phyloP scores from a whole-genome alignment of 2,329 filamentous ascomycete genomes.

The Drechmeria coniospora region DNA sequence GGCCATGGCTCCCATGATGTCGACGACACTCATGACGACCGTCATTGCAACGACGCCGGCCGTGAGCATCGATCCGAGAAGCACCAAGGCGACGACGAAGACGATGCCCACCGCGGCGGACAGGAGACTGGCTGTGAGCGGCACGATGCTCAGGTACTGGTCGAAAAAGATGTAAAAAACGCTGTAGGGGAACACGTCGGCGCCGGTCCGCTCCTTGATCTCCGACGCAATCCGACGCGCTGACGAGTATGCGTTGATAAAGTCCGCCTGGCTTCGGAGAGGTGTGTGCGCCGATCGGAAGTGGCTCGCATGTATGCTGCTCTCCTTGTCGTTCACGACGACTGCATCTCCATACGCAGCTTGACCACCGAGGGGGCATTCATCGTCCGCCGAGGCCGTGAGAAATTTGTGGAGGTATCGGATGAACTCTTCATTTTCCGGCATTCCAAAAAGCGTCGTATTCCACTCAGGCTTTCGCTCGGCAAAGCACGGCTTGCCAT shows the following conservation, averaged over 20 bases:
- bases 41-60: constrained; percentile 71
- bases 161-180: constrained; percentile 99
- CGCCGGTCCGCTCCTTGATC: constrained; percentile 54
- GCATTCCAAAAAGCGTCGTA: constrained; percentile 79
- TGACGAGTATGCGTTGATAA: constrained; percentile 78
- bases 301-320: constrained; percentile 66
- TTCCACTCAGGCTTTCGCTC: constrained; percentile 73
- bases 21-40: constrained; percentile 83
- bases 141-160: constrained; percentile 77
- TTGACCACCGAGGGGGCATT: constrained; percentile 77
- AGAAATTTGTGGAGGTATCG: constrained; percentile 77
- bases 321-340: constrained; percentile 52
- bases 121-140: constrained; percentile 63
- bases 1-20: constrained; percentile 93
- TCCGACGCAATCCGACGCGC: constrained; percentile 76
- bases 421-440: constrained; percentile 80
- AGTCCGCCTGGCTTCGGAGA: constrained; percentile 75
- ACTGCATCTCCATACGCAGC: constrained; percentile 78
- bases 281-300: constrained; percentile 86
- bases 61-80: constrained; percentile 73
- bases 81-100: constrained; percentile 59
- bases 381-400: constrained; percentile 58
- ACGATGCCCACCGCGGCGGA: constrained; percentile 76
- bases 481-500: constrained; percentile 62
- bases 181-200: constrained; percentile 89